A percentile compares a stretch with the other conserved stretches of the same genome.
These are phyloP conservation scores for Camellia lanceoleosa DNA, from an alignment of 148 eudicot genomes.

Conservation along the genomic window DNA sequence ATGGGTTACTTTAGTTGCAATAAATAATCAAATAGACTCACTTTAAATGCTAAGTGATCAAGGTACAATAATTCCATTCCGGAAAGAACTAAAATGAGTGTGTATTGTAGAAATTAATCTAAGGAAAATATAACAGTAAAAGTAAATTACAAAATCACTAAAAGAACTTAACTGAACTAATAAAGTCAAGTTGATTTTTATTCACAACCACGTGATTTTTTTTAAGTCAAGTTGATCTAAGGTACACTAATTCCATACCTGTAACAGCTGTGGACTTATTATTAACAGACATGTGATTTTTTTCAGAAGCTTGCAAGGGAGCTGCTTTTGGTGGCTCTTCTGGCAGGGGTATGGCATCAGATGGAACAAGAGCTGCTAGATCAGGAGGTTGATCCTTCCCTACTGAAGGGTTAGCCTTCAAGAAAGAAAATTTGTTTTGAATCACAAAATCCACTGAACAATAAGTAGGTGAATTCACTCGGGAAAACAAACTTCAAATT, in stretches of 20 bases:
- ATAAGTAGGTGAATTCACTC: background rate
- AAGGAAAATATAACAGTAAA: no score
- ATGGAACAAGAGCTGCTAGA: constrained; percentile 80
- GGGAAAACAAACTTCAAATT: background rate
- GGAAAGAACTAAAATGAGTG: no score
- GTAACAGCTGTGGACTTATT: constrained; percentile 30
- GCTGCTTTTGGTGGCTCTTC: constrained; percentile 42
- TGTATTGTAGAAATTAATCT: no score
- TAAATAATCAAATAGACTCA: no score
- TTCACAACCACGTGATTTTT: no score
- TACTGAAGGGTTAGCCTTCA: constrained; percentile 79
- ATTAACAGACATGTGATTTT: constrained; percentile 24
- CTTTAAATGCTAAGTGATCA: no score
- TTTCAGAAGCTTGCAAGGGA: constrained; percentile 33
- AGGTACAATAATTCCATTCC: no score
- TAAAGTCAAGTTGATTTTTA: no score
- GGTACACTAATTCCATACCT: constrained; percentile 31
- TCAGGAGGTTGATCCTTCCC: constrained; percentile 99
- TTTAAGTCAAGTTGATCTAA: no score
- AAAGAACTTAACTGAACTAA: no score
- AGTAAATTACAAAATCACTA: no score
- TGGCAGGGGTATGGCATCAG: constrained; percentile 43
- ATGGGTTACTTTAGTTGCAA: no score
- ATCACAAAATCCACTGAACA: background rate
- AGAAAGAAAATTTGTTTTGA: background rate